Percentiles rank a stretch among this genome's conserved stretches.
Evolutionary conservation across 2,329 filamentous ascomycete genomes (phyloP).

Genomic region (Stromatinia cepivora): DNA sequence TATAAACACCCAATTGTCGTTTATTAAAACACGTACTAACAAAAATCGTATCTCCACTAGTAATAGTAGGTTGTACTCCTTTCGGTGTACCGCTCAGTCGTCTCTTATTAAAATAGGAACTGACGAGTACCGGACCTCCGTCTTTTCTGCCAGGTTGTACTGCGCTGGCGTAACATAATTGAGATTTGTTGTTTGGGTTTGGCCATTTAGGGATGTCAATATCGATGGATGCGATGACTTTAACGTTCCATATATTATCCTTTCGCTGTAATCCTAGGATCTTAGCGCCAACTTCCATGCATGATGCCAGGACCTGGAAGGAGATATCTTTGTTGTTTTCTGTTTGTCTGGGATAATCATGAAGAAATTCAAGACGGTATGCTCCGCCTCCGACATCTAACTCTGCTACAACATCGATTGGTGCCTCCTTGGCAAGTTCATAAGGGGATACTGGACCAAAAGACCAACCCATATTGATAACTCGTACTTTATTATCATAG

Average conservation of each 20-base stretch:
- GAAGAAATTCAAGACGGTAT: conserved; percentile 75
- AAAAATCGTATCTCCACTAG: conserved; percentile 44
- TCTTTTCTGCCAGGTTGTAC: conserved; percentile 47
- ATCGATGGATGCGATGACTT: conserved; percentile 40
- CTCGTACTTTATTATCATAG: conserved; percentile 81
- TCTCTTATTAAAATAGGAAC: conserved; percentile 22
- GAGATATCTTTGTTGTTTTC: conserved; percentile 29
- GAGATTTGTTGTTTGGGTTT: conserved; percentile 69
- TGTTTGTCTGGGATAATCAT: conserved; percentile 25
- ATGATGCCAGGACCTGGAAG: conserved; percentile 72
- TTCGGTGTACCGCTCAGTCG: conserved; percentile 9
- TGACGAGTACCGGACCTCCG: conserved; percentile 22
- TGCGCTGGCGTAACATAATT: conserved; percentile 92
- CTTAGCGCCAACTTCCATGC: conserved; percentile 85
- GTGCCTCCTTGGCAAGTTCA: conserved; percentile 44
- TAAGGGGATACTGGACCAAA: background rate
- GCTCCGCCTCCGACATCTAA: conserved; percentile 75
- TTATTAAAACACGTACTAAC: conserved; percentile 80
- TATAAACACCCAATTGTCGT: conserved; percentile 68
- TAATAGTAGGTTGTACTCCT: background rate
- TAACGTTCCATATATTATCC: conserved; percentile 60
- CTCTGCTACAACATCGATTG: conserved; percentile 10
- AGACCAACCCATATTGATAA: conserved; percentile 52
- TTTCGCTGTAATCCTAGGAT: conserved; percentile 53
- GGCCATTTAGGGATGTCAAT: background rate